Percentiles rank a stretch among this genome's conserved stretches.
These are phyloP conservation scores for Morella rubra DNA, from an alignment of 306 rosid species.

Conservation along the genomic window DNA sequence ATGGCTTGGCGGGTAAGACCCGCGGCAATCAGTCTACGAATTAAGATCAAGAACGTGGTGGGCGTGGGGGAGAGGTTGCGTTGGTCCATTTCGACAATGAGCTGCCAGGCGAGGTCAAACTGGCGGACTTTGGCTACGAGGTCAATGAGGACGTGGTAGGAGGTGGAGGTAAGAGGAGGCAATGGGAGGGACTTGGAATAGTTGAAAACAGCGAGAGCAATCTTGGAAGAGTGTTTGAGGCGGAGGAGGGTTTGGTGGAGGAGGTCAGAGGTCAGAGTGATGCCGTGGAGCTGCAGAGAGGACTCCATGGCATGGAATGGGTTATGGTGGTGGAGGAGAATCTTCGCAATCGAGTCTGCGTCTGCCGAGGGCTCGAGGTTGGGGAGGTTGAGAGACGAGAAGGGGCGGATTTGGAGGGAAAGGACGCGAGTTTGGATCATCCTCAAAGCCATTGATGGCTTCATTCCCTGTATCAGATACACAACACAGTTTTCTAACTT, in stretches of 20 bases:
- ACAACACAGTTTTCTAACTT: no score
- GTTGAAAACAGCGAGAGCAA: conserved; percentile 75
- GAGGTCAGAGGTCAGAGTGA: conserved; percentile 57
- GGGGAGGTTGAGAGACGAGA: conserved; percentile 29
- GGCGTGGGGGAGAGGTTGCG: conserved; percentile 35
- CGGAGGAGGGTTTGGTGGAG: conserved; percentile 66
- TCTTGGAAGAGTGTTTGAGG: conserved; percentile 65
- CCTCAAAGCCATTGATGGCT: conserved; percentile 1
- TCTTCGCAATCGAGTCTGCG: conserved; percentile 50
- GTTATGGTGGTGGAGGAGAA: conserved; percentile 79
- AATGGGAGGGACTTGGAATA: conserved; percentile 61
- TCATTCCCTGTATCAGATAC: neutral
- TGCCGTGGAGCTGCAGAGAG: conserved; percentile 74
- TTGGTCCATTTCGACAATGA: conserved; percentile 68
- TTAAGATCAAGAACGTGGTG: conserved; percentile 51
- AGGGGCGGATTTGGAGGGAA: neutral
- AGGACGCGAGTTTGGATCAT: neutral
- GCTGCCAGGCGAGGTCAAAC: conserved; percentile 81
- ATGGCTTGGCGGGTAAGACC: conserved; percentile 84
- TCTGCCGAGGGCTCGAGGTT: conserved; percentile 42
- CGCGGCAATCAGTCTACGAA: conserved; percentile 66
- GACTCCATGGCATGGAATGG: conserved; percentile 82
- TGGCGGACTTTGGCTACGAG: conserved; percentile 71
- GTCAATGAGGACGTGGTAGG: conserved; percentile 65
- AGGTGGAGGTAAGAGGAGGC: conserved; percentile 45